Percentiles rank a stretch among this genome's conserved stretches.
These are phyloP conservation scores for Atkinsonella hypoxylon DNA, from an alignment of 2,329 filamentous ascomycete species.

Conservation along the genomic window DNA sequence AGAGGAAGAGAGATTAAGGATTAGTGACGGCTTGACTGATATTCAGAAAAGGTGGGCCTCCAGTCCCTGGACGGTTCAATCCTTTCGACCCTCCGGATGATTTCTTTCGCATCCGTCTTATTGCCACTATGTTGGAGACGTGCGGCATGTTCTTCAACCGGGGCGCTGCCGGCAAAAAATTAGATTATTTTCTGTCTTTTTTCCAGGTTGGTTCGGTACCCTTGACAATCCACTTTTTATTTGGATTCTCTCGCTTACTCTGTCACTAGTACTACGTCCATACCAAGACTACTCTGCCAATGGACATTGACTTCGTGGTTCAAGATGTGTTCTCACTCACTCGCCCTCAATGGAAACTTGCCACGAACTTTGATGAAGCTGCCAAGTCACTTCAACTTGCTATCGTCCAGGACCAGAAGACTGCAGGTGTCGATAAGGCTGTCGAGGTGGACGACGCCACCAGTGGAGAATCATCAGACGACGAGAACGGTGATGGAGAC, in stretches of 20 bases:
- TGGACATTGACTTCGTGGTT: constrained; percentile 95
- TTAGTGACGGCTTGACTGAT: not conserved
- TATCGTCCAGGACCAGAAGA: constrained; percentile 82
- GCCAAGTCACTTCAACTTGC: constrained; percentile 73
- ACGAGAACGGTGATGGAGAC: constrained; percentile 57
- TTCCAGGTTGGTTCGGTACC: constrained; percentile 52
- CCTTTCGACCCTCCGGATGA: constrained; percentile 82
- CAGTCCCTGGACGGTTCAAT: constrained; percentile 64
- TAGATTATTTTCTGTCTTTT: constrained; percentile 94
- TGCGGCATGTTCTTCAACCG: constrained; percentile 95
- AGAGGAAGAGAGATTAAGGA: not conserved
- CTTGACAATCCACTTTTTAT: not conserved
- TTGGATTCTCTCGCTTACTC: not conserved
- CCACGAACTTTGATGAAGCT: constrained; percentile 71
- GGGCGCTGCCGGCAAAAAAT: constrained; percentile 86
- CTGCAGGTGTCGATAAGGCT: constrained; percentile 56
- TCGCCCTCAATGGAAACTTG: constrained; percentile 85
- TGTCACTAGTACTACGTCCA: constrained; percentile 71
- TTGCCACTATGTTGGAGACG: constrained; percentile 82
- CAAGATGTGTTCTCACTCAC: constrained; percentile 82
- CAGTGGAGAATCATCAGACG: constrained; percentile 62
- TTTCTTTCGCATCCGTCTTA: constrained; percentile 86
- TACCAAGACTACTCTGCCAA: constrained; percentile 78
- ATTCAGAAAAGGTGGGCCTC: constrained; percentile 52
- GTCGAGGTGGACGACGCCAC: constrained; percentile 61